Evolutionary conservation across 2,329 filamentous ascomycete species (phyloP).

Genomic region (Microsporum canis): DNA sequence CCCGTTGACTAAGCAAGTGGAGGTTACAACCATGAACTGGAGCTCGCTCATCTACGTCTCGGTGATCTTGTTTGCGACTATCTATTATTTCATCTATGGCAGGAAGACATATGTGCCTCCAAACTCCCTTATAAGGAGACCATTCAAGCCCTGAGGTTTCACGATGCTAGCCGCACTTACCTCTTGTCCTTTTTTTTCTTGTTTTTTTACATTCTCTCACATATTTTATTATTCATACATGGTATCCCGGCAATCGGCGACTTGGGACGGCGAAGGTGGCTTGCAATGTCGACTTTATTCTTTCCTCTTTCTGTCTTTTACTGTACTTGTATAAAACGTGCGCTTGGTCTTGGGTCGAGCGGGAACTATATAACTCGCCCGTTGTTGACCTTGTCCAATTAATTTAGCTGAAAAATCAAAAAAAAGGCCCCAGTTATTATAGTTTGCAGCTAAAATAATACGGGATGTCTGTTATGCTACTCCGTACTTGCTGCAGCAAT

Average conservation of each 20-base stretch:
- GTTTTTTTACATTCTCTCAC: neutral
- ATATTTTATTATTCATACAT: neutral
- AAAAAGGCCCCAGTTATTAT: neutral
- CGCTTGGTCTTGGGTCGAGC: neutral
- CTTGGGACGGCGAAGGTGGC: neutral
- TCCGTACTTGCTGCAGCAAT: neutral
- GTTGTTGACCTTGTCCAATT: neutral
- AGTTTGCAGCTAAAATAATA: neutral
- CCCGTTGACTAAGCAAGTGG: conserved; percentile 26
- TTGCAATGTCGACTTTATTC: neutral
- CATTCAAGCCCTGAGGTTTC: neutral
- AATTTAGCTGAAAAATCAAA: neutral
- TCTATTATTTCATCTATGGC: conserved; percentile 34
- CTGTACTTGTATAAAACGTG: neutral
- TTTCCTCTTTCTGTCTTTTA: neutral
- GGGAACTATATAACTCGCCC: conserved; percentile 1
- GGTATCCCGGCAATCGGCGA: neutral
- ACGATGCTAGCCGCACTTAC: neutral
- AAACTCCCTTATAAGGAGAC: conserved; percentile 26
- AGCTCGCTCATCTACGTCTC: conserved; percentile 36
- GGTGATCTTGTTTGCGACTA: conserved; percentile 33
- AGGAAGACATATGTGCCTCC: conserved; percentile 33
- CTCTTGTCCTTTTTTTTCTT: neutral
- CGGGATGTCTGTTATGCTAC: neutral
- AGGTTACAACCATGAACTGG: conserved; percentile 38